These are phyloP conservation scores for Wickerhamiella siamensis DNA, from an alignment of 805 yeast species.

Conservation along the genomic window DNA sequence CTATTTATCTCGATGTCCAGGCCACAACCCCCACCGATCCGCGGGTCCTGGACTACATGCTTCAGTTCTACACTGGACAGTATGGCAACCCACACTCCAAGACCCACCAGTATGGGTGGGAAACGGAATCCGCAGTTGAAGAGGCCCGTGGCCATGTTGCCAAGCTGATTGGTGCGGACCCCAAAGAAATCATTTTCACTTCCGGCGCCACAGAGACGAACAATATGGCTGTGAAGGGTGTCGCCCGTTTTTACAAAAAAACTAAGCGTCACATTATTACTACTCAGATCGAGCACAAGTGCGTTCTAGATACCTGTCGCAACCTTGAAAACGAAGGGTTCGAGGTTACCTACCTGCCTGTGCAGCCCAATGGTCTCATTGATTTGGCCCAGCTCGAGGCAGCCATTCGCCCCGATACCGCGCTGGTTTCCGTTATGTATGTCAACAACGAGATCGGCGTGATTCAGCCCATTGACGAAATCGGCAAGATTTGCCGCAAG, in stretches of 20 bases:
- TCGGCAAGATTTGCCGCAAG: constrained; percentile 73
- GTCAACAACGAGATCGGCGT: constrained; percentile 98
- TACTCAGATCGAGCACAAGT: constrained; percentile 93
- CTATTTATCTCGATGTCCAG: constrained; percentile 93
- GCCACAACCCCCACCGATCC: constrained; percentile 99
- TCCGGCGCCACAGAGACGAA: constrained; percentile 97
- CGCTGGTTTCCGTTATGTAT: constrained; percentile 85
- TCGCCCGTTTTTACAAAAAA: constrained; percentile 79
- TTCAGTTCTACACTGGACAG: constrained; percentile 50
- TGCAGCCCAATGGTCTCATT: constrained; percentile 64
- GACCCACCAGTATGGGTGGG: constrained; percentile 98
- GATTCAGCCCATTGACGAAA: constrained; percentile 87
- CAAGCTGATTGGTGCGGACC: constrained; percentile 73
- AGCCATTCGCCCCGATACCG: constrained; percentile 82
- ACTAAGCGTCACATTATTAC: constrained; percentile 91
- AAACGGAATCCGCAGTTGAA: constrained; percentile 85
- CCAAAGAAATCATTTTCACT: constrained; percentile 92
- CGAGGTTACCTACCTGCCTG: constrained; percentile 88
- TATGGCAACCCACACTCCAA: constrained; percentile 97
- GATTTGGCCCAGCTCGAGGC: constrained; percentile 61
- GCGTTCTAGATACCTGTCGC: constrained; percentile 94
- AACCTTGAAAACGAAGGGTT: constrained; percentile 93
- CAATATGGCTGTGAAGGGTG: constrained; percentile 91
- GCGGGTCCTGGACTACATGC: constrained; percentile 48
- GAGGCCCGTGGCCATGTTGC: constrained; percentile 75